Evolutionary conservation across 345 rosid genomes (phyloP).

Genomic region (Rhodamnia rubescens): DNA sequence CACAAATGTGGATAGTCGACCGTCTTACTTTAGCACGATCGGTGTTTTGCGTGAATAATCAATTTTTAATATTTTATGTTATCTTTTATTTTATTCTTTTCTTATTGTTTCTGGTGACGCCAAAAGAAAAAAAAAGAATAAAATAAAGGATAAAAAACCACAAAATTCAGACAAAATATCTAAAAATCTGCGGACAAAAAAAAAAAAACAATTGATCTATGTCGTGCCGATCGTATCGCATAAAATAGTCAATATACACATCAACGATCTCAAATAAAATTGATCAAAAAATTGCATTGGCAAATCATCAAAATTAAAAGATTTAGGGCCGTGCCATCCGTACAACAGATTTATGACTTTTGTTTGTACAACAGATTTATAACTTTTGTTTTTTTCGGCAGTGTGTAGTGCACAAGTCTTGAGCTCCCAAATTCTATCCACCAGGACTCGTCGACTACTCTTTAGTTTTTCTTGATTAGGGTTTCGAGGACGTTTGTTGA

Average conservation of each 20-base stretch:
- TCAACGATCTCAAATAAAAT: accelerated
- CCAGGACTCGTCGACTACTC: not conserved
- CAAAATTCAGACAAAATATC: not conserved
- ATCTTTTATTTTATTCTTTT: not conserved
- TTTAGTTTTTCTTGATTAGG: not conserved
- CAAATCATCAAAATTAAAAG: accelerated
- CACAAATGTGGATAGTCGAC: accelerated
- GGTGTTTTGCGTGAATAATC: too few species aligned
- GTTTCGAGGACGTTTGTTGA: not conserved
- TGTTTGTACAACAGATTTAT: accelerated
- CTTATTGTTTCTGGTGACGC: accelerated
- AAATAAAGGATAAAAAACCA: too few species aligned
- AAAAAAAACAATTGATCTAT: too few species aligned
- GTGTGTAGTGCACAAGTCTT: not conserved
- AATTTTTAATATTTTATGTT: not conserved
- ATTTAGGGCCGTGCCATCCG: accelerated
- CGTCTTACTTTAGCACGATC: too few species aligned
- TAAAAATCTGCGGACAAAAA: not conserved
- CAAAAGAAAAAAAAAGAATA: not conserved
- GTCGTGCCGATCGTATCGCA: accelerated
- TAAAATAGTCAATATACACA: accelerated
- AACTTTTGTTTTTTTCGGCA: accelerated
- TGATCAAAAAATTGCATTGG: accelerated
- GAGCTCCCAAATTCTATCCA: not conserved
- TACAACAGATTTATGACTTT: accelerated